Evolutionary conservation across 2,329 filamentous ascomycete genomes (phyloP).

Genomic region (Bipolaris victoriae): DNA sequence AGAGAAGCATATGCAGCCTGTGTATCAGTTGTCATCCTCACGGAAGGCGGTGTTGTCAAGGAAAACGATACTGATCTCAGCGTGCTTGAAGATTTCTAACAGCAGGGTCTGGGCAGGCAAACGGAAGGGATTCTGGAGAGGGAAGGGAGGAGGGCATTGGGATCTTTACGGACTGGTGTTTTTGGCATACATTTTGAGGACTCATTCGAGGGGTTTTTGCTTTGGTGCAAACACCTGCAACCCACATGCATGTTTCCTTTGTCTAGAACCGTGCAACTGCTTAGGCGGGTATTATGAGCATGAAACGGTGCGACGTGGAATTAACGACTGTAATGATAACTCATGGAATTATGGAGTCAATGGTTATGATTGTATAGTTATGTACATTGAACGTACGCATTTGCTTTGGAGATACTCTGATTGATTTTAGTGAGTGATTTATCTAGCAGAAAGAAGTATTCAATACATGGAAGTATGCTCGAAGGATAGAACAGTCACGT

Average conservation of each 20-base stretch:
- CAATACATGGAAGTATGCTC: no score
- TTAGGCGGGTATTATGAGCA: background rate
- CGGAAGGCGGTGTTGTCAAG: slow-evolving; percentile 53
- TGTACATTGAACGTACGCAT: slow-evolving; percentile 39
- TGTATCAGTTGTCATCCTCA: slow-evolving; percentile 73
- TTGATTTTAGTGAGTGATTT: background rate
- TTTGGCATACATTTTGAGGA: slow-evolving; percentile 14
- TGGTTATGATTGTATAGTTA: slow-evolving; percentile 28
- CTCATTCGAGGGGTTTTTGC: slow-evolving; percentile 4
- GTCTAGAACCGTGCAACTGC: slow-evolving; percentile 2
- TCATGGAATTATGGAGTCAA: slow-evolving; percentile 7
- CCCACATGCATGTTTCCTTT: slow-evolving; percentile 7
- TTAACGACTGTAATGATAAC: slow-evolving; percentile 20
- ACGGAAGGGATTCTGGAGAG: background rate
- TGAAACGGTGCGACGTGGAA: background rate
- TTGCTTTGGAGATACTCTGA: background rate
- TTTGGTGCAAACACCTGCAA: slow-evolving; percentile 6
- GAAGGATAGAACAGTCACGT: slow-evolving; percentile 16
- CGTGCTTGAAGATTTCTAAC: slow-evolving; percentile 12
- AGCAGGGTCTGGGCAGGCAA: background rate
- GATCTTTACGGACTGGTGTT: slow-evolving; percentile 3
- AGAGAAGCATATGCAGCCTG: slow-evolving; percentile 77
- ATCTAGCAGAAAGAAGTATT: background rate
- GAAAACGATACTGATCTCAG: slow-evolving; percentile 50
- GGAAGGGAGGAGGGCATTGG: background rate